phyloP scores from a whole-genome alignment of 1,139 yeast species.

The Saccharomyces hybrid region DNA sequence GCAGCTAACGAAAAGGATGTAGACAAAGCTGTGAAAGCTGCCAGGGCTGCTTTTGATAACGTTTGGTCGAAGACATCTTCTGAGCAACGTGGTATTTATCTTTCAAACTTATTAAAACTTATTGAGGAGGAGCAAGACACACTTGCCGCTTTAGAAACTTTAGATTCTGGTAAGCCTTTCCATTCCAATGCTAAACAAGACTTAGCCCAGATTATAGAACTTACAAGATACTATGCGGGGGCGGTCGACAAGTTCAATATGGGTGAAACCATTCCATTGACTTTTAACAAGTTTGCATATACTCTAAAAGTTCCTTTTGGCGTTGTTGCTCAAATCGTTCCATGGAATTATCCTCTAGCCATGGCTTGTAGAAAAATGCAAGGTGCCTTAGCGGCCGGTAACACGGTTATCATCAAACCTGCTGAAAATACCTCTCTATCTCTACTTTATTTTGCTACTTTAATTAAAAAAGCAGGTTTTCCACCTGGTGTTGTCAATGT shows the following conservation, averaged over 20 bases:
- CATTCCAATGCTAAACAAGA: constrained; percentile 50
- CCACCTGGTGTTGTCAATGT: constrained; percentile 66
- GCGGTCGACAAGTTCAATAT: constrained; percentile 74
- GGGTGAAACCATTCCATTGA: constrained; percentile 65
- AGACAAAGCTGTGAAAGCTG: constrained; percentile 69
- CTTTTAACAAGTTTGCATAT: constrained; percentile 59
- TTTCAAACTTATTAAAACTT: constrained; percentile 43
- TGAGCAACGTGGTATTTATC: constrained; percentile 41
- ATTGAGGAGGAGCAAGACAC: constrained; percentile 35
- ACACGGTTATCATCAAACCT: constrained; percentile 58
- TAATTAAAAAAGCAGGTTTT: constrained; percentile 60
- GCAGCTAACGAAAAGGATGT: constrained; percentile 65
- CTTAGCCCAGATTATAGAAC: constrained; percentile 50
- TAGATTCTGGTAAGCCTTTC: constrained; percentile 60
- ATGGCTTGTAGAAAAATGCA: constrained; percentile 69
- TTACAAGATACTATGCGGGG: constrained; percentile 71
- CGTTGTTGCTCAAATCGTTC: constrained; percentile 69
- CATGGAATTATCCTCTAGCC: constrained; percentile 69
- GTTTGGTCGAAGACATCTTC: constrained; percentile 45
- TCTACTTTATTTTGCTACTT: constrained; percentile 46
- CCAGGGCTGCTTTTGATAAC: constrained; percentile 55
- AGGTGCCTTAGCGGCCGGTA: constrained; percentile 65
- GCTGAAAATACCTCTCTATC: constrained; percentile 64
- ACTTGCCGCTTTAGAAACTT: constrained; percentile 52
- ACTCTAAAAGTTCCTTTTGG: constrained; percentile 79